These are phyloP conservation scores for Suillus variegatus DNA, from an alignment of 768 basidiomycete species.

Conservation along the genomic window DNA sequence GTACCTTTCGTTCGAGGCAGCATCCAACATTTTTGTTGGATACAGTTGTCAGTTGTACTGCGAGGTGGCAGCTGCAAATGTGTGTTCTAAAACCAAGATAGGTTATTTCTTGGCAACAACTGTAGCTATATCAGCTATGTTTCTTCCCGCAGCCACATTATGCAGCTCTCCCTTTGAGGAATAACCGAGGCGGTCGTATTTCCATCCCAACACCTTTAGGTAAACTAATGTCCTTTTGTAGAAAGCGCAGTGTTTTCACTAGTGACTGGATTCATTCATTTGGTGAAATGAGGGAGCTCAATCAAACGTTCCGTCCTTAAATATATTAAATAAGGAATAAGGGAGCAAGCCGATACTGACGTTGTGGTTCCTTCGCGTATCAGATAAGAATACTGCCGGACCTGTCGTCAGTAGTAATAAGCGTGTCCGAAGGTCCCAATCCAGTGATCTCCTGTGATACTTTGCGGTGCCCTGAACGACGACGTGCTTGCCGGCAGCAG, in stretches of 20 bases:
- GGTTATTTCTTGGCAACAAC: neutral
- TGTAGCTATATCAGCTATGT: neutral
- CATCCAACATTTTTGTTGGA: neutral
- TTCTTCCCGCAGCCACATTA: no score
- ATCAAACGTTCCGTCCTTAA: no score
- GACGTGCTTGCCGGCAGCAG: no score
- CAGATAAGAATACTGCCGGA: conserved; percentile 50
- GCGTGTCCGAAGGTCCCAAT: no score
- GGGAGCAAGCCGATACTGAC: no score
- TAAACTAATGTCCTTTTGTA: neutral
- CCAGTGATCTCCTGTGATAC: no score
- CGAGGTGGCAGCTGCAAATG: neutral
- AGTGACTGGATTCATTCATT: neutral
- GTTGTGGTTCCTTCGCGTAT: conserved; percentile 36
- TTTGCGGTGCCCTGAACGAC: no score
- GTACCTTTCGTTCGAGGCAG: neutral
- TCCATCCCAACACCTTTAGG: neutral
- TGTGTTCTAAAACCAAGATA: neutral
- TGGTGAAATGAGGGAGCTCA: neutral
- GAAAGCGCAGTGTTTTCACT: neutral
- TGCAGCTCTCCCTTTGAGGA: neutral
- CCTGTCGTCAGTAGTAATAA: no score
- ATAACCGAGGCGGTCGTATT: neutral
- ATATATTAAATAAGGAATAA: no score
- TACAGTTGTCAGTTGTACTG: neutral